Evolutionary conservation across 495 filamentous ascomycete genomes (phyloP).

Genomic region (Penicillium waksmanii): DNA sequence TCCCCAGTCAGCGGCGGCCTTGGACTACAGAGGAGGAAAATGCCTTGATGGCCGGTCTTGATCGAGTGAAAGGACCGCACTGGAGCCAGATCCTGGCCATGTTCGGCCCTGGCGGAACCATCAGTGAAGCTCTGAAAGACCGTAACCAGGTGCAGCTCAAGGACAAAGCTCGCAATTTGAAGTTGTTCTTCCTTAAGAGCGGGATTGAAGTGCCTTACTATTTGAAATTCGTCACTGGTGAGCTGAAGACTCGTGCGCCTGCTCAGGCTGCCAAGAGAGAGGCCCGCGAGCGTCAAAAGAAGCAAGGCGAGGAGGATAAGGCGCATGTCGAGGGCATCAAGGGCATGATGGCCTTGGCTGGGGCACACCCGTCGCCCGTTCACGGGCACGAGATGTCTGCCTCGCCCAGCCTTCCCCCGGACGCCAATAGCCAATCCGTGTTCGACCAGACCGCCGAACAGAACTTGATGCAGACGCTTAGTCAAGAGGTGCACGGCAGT

Average conservation of each 20-base stretch:
- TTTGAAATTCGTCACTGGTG: slow-evolving; percentile 87
- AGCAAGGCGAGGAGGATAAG: slow-evolving; percentile 70
- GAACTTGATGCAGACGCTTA: slow-evolving; percentile 53
- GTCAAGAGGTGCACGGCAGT: slow-evolving; percentile 52
- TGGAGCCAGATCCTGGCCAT: slow-evolving; percentile 94
- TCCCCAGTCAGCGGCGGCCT: slow-evolving; percentile 82
- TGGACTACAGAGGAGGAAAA: slow-evolving; percentile 93
- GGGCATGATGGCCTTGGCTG: slow-evolving; percentile 66
- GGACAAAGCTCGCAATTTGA: slow-evolving; percentile 92
- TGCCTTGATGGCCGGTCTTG: slow-evolving; percentile 88
- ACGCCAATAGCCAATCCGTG: slow-evolving; percentile 37
- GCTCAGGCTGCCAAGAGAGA: slow-evolving; percentile 80
- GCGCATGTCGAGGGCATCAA: slow-evolving; percentile 73
- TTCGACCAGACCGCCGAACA: slow-evolving; percentile 53
- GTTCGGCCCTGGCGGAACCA: slow-evolving; percentile 80
- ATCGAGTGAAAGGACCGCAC: slow-evolving; percentile 89
- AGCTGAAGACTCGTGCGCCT: slow-evolving; percentile 89
- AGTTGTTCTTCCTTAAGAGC: slow-evolving; percentile 93
- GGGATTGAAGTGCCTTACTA: slow-evolving; percentile 92
- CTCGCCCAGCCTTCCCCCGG: slow-evolving; percentile 46
- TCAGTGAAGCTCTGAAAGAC: slow-evolving; percentile 86
- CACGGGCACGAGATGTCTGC: slow-evolving; percentile 50
- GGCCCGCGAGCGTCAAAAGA: slow-evolving; percentile 70
- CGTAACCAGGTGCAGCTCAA: slow-evolving; percentile 95
- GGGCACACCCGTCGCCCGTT: slow-evolving; percentile 46